Percentiles rank a stretch among this genome's conserved stretches.
phyloP scores from a whole-genome alignment of 768 basidiomycete genomes.

The Tricholoma hemisulphureum region DNA sequence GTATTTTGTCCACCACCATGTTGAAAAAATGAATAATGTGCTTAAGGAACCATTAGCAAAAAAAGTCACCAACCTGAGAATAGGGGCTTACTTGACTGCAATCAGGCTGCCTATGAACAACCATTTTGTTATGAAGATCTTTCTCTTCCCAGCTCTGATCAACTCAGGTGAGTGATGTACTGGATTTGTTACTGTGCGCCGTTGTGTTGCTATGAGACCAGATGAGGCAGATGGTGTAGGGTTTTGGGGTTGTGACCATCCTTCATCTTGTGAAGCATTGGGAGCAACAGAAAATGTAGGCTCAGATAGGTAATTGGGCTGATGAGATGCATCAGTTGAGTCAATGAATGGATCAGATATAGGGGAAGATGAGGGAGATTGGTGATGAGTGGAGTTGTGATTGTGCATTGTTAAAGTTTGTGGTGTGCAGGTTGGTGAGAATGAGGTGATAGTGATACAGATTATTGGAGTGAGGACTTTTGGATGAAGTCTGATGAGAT shows the following conservation, averaged over 20 bases:
- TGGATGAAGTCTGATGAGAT: too few species aligned
- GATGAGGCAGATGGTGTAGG: not conserved
- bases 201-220: not conserved
- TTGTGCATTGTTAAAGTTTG: too few species aligned
- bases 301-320: not conserved
- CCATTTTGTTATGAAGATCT: not conserved
- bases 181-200: not conserved
- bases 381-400: not conserved
- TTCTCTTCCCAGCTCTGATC: not conserved
- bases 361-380: not conserved
- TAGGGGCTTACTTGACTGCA: not conserved
- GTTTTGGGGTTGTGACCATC: not conserved
- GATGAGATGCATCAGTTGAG: not conserved
- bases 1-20: not conserved
- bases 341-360: not conserved
- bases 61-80: not conserved
- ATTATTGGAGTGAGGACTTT: too few species aligned
- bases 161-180: not conserved
- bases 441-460: too few species aligned
- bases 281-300: not conserved
- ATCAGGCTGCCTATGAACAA: not conserved
- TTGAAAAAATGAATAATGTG: not conserved
- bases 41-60: not conserved
- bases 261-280: not conserved
- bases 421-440: too few species aligned